A percentile compares a stretch with the other conserved stretches of the same genome.
Evolutionary conservation across 495 filamentous ascomycete genomes (phyloP).

Genomic region (Xanthoparmelia taractica): DNA sequence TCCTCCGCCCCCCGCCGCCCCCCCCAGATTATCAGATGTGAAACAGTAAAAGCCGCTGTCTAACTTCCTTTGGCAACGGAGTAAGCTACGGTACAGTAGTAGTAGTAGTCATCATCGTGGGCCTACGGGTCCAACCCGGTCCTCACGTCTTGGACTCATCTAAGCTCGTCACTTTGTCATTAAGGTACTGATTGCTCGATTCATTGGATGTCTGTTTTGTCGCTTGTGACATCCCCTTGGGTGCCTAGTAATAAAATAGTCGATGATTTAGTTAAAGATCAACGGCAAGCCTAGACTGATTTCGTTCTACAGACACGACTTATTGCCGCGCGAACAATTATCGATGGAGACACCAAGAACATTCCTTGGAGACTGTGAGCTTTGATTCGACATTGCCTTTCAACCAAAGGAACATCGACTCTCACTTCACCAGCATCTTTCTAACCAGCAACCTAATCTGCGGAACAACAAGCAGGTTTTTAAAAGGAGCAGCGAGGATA

Average conservation of each 20-base stretch:
- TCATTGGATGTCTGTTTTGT: constrained; percentile 20
- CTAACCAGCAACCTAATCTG: not conserved
- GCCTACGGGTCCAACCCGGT: not conserved
- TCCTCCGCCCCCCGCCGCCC: not conserved
- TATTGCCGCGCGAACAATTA: constrained; percentile 26
- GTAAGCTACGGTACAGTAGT: not conserved
- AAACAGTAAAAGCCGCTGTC: constrained; percentile 18
- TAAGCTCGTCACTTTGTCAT: not conserved
- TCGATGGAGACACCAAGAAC: constrained; percentile 23
- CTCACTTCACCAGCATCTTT: too few species aligned
- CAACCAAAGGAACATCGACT: not conserved
- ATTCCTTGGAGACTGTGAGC: constrained; percentile 9
- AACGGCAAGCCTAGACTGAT: constrained; percentile 10
- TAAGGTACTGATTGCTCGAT: not conserved
- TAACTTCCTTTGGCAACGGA: constrained; percentile 1
- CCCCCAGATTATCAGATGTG: not conserved
- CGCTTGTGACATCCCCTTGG: constrained; percentile 19
- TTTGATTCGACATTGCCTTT: not conserved
- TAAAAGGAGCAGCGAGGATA: not conserved
- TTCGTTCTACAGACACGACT: constrained; percentile 1
- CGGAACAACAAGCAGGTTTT: not conserved
- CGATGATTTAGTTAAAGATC: not conserved
- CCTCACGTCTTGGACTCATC: constrained; percentile 22
- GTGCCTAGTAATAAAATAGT: not conserved
- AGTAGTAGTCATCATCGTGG: not conserved